phyloP scores from a whole-genome alignment of 1,284 basidiomycete genomes.

The Lentinula novae-zelandiae region DNA sequence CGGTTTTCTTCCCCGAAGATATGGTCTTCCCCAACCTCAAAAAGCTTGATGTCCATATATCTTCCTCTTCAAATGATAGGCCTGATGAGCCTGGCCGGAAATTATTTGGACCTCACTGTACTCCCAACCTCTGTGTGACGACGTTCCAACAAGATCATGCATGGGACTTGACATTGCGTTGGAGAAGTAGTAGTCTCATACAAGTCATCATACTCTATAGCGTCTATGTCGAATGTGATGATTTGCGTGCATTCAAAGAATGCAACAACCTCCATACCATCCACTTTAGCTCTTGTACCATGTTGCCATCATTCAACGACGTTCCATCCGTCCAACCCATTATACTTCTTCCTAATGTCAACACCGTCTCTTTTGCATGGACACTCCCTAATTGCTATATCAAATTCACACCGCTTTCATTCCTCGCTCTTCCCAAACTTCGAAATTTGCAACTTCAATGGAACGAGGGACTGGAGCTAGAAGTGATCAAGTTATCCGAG shows the following conservation, averaged over 20 bases:
- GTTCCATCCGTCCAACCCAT: neutral
- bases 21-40: neutral
- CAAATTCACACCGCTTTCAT: neutral
- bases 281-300: neutral
- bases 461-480: neutral
- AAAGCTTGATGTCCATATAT: neutral
- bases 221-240: neutral
- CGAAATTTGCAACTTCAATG: neutral
- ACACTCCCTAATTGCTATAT: neutral
- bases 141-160: neutral
- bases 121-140: neutral
- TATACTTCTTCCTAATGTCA: neutral
- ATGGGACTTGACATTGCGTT: neutral
- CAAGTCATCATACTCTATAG: neutral
- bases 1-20: neutral
- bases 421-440: neutral
- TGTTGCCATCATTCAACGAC: neutral
- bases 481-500: neutral
- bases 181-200: neutral
- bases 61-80: neutral
- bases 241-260: neutral
- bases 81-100: neutral
- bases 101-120: neutral
- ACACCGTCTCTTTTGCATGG: neutral
- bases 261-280: neutral